phyloP scores from a whole-genome alignment of 495 filamentous ascomycete genomes.

The Xylaria nigripes region DNA sequence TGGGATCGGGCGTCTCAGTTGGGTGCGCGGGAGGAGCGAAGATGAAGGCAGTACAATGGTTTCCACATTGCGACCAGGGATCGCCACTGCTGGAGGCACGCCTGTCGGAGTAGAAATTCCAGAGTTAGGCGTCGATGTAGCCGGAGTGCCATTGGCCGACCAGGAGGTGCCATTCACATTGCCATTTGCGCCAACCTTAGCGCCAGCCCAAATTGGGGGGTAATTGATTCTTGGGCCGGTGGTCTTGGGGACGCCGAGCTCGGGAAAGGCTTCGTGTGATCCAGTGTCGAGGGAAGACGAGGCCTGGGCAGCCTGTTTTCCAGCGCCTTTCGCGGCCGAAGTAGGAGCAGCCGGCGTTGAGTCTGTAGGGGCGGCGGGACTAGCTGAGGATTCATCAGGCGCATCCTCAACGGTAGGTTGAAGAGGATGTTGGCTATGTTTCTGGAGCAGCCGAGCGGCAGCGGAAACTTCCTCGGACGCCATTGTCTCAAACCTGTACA shows the following conservation, averaged over 20 bases:
- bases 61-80: constrained; percentile 74
- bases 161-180: constrained; percentile 51
- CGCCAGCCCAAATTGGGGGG: constrained; percentile 51
- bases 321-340: constrained; percentile 50
- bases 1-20: constrained; percentile 71
- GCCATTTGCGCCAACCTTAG: constrained; percentile 41
- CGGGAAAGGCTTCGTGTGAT: constrained; percentile 85
- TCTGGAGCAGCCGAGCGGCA: constrained; percentile 69
- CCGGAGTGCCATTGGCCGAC: constrained; percentile 42
- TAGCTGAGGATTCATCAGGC: constrained; percentile 45
- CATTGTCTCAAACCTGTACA: constrained; percentile 18
- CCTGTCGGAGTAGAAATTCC: constrained; percentile 50
- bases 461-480: constrained; percentile 42
- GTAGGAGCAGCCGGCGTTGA: constrained; percentile 32
- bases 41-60: constrained; percentile 60
- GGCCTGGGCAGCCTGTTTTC: constrained; percentile 51
- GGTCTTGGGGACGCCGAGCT: constrained; percentile 63
- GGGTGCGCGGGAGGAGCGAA: constrained; percentile 60
- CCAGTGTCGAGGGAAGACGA: constrained; percentile 59
- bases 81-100: constrained; percentile 52
- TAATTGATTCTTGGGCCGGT: constrained; percentile 49
- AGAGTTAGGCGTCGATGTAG: constrained; percentile 50
- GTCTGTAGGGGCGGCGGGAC: constrained; percentile 26
- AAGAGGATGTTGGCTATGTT: constrained; percentile 64
- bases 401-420: constrained; percentile 69